Evolutionary conservation across 225 moss, liverwort and hornwort species (phyloP).

Genomic region (Bryoerythrophyllum caledonicum): DNA sequence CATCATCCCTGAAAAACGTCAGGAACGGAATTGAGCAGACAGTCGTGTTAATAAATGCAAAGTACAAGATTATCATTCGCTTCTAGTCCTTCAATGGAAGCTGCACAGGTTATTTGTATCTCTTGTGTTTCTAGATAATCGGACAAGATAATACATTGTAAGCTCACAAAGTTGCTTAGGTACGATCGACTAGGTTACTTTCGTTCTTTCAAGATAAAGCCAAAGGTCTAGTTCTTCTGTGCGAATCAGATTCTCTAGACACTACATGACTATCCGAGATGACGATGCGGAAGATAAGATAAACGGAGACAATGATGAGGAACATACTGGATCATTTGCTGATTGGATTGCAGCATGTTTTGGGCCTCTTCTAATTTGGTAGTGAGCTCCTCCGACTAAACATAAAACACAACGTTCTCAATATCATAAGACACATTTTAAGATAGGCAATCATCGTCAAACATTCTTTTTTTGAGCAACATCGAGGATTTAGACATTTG

Average conservation of each 20-base stretch:
- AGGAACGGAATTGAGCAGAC: background rate
- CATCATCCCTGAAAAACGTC: background rate
- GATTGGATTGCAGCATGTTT: slow-evolving; percentile 85
- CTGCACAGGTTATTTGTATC: background rate
- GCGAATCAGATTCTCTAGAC: background rate
- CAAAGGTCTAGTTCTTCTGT: slow-evolving; percentile 4
- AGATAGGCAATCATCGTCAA: background rate
- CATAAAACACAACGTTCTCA: slow-evolving; percentile 20
- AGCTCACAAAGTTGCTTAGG: background rate
- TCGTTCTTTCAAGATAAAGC: background rate
- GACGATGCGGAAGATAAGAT: background rate
- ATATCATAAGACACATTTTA: background rate
- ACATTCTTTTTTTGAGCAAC: background rate
- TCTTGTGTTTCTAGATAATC: background rate
- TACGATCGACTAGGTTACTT: background rate
- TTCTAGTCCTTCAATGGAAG: background rate
- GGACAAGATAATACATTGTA: slow-evolving; percentile 1
- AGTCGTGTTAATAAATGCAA: background rate
- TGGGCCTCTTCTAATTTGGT: slow-evolving; percentile 88
- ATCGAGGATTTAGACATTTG: background rate
- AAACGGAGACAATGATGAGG: background rate
- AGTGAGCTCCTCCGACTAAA: slow-evolving; percentile 74
- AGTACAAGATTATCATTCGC: background rate
- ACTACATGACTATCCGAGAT: slow-evolving; percentile 1
- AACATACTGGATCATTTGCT: slow-evolving; percentile 98